Evolutionary conservation across 2,329 filamentous ascomycete species (phyloP).

Genomic region (Zymoseptoria ardabiliae): DNA sequence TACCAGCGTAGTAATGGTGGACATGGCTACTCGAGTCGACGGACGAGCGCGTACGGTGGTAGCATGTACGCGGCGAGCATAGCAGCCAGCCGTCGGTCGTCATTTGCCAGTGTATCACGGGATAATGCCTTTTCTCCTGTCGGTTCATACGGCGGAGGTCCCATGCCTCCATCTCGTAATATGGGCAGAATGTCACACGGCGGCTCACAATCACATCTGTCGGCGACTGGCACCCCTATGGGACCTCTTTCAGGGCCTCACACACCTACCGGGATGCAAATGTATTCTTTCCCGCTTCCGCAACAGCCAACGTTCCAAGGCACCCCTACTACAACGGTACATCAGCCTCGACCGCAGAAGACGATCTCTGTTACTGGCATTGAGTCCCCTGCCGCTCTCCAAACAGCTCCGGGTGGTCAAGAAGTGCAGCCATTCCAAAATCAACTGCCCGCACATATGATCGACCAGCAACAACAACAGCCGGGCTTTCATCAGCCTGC

Average conservation of each 20-base stretch:
- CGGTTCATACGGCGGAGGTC: constrained; percentile 56
- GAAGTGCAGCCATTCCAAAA: constrained; percentile 87
- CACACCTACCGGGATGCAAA: constrained; percentile 45
- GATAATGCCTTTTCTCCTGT: constrained; percentile 72
- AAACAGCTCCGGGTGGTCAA: constrained; percentile 42
- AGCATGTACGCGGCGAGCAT: constrained; percentile 81
- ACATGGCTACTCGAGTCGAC: constrained; percentile 59
- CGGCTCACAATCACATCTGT: constrained; percentile 34
- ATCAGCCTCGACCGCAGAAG: constrained; percentile 93
- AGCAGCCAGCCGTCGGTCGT: constrained; percentile 82
- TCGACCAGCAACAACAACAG: constrained; percentile 40
- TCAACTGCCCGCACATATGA: constrained; percentile 74
- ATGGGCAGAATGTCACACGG: constrained; percentile 73
- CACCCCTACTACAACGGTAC: constrained; percentile 65
- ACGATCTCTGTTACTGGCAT: constrained; percentile 88
- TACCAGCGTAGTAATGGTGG: constrained; percentile 67
- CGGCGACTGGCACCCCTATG: constrained; percentile 26
- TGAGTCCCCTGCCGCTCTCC: constrained; percentile 66
- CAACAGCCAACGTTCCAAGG: constrained; percentile 53
- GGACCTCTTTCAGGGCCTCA: constrained; percentile 28
- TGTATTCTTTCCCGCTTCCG: constrained; percentile 46
- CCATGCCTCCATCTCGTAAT: constrained; percentile 54
- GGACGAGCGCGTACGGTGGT: constrained; percentile 75
- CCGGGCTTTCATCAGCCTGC: constrained; percentile 35
- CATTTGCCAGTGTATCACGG: constrained; percentile 59